A percentile compares a stretch with the other conserved stretches of the same genome.
phyloP scores from a whole-genome alignment of 371 early-diverging fungal genomes.

The Apophysomyces ossiformis region DNA sequence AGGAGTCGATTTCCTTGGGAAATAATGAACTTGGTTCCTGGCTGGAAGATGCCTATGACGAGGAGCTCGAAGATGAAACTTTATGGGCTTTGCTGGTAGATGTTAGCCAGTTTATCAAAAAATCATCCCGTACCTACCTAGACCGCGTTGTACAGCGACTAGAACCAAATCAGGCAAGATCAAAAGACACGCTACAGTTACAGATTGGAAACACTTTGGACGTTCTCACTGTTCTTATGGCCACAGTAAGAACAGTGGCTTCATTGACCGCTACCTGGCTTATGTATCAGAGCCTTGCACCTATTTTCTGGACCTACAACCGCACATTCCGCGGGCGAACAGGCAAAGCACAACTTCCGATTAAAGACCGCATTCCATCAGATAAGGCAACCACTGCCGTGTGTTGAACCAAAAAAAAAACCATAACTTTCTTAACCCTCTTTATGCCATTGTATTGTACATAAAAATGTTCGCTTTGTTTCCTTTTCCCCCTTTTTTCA shows the following conservation, averaged over 20 bases:
- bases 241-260: constrained; percentile 19
- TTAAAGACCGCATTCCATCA: neutral
- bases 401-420: constrained; percentile 3
- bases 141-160: constrained; percentile 6
- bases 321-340: neutral
- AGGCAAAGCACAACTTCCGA: neutral
- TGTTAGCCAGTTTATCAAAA: constrained; percentile 3
- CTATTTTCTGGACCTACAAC: constrained; percentile 6
- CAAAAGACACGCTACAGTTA: constrained; percentile 12
- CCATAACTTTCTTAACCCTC: neutral
- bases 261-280: constrained; percentile 25
- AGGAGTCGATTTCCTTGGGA: constrained; percentile 8
- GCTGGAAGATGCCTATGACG: constrained; percentile 14
- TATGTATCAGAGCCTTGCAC: constrained; percentile 22
- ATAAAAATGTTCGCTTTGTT: neutral
- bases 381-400: neutral
- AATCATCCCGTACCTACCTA: neutral
- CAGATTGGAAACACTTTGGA: neutral
- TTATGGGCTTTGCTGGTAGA: constrained; percentile 17
- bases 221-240: constrained; percentile 13
- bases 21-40: constrained; percentile 16
- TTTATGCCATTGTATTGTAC: constrained; percentile 9
- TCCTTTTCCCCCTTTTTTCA: neutral
- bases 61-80: constrained; percentile 15
- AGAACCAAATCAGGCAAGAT: constrained; percentile 5